Evolutionary conservation across 1,139 yeast species (phyloP).

Genomic region (Diutina neorugosa): DNA sequence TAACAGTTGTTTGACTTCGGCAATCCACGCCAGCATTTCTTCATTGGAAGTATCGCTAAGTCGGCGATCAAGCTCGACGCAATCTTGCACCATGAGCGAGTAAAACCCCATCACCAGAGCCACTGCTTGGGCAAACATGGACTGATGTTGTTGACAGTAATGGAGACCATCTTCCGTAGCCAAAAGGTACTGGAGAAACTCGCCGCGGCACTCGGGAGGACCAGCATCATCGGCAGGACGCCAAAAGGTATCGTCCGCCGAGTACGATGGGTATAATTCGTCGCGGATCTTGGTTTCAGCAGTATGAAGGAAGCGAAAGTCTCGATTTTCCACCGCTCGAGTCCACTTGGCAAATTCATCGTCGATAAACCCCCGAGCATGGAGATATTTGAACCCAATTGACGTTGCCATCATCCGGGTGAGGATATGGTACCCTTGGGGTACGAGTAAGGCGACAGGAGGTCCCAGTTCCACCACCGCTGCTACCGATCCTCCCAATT

Average conservation of each 20-base stretch:
- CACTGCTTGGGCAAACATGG: background rate
- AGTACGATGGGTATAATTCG: background rate
- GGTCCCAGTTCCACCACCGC: constrained; percentile 21
- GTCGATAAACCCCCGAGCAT: constrained; percentile 22
- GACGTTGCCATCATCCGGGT: constrained; percentile 19
- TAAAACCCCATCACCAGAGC: background rate
- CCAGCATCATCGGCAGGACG: background rate
- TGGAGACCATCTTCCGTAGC: constrained; percentile 70
- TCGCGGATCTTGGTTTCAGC: background rate
- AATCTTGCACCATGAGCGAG: background rate
- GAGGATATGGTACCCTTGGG: constrained; percentile 18
- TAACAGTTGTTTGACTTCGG: constrained; percentile 47
- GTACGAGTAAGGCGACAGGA: constrained; percentile 15
- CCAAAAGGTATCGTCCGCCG: background rate
- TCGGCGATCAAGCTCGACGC: background rate
- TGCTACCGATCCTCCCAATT: constrained; percentile 11
- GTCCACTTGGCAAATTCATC: constrained; percentile 14
- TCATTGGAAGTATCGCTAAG: background rate
- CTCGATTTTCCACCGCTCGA: constrained; percentile 8
- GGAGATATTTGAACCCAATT: constrained; percentile 25
- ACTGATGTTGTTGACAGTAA: constrained; percentile 13
- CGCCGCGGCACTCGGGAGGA: constrained; percentile 15
- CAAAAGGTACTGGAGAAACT: constrained; percentile 65
- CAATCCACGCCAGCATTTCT: background rate
- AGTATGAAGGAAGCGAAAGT: constrained; percentile 13